These are phyloP conservation scores for Pisolithus tinctorius DNA, from an alignment of 768 basidiomycete species.

Conservation along the genomic window DNA sequence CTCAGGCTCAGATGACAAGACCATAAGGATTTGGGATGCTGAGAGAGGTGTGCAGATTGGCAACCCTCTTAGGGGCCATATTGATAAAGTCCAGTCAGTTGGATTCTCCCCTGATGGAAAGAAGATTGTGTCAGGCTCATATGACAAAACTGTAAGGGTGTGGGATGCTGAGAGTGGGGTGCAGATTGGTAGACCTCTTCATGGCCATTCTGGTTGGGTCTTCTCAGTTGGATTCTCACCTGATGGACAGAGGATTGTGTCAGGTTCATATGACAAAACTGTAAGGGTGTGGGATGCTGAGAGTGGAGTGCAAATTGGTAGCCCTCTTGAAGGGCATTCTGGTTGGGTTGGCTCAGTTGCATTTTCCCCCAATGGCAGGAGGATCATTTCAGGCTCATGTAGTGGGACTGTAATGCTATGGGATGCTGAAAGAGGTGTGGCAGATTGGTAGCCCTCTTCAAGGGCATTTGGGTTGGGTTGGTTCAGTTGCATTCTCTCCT, in stretches of 20 bases:
- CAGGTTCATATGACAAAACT: slow-evolving; percentile 8
- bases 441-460: too few relatives aligned
- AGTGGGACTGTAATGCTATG: too few relatives aligned
- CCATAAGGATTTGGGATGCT: not conserved
- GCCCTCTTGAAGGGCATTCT: too few relatives aligned
- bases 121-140: not conserved
- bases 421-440: too few relatives aligned
- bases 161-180: not conserved
- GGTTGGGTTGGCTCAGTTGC: too few relatives aligned
- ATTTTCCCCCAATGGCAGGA: too few relatives aligned
- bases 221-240: too few relatives aligned
- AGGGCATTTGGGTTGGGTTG: too few relatives aligned
- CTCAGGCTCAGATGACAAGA: not conserved
- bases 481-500: too few relatives aligned
- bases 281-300: not conserved
- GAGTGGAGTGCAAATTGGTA: too few relatives aligned
- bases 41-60: not conserved
- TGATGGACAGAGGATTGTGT: slow-evolving; percentile 9
- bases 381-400: not conserved
- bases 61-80: not conserved
- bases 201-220: too few relatives aligned
- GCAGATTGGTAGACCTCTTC: not conserved
- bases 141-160: not conserved
- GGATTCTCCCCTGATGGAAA: not conserved
- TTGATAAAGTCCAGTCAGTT: not conserved